Base-by-base conservation (phyloP, 805 yeast species). In the Groenewaldozyma salmanticensis region DNA sequence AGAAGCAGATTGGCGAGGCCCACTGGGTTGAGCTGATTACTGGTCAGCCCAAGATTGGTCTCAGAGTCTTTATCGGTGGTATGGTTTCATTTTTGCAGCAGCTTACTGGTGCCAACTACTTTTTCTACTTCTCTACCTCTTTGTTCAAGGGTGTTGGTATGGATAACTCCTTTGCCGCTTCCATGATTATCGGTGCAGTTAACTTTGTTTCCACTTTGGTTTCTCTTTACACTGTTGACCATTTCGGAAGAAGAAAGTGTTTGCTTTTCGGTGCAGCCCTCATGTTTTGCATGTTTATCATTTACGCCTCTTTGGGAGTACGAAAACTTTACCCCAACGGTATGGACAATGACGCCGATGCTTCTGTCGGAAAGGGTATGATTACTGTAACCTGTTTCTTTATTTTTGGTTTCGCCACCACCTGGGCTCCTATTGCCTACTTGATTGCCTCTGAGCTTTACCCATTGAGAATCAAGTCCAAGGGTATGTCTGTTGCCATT, bases 401-500 rank as follows among this genome's bases (percentile, higher is more conserved):
- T 61, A 66, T 74, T 33, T 60, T 66, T 54, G 62, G 63, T 50
- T 74, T 72, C 48, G 73, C 77, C 17, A 57, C 71, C 21, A 70
- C 77, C n/a, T 74, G 79, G 78, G 77, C 75, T 29, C 75, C 77
- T 47, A 66, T 77, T 52, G 77, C 84, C 1, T 79, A 81, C 81
- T 82, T 78, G 27, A 58, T 75, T 43, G 83, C 83, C 3, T 69
- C 84, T 3, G 84, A 78, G 54, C 70, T 74, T 13, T 79, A 72
- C 56, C 75, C 75, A 33, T 60, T 74, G 47, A 67, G 72, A 44
- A 67, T 79, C 38, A 71, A 82, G 61, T 70, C 81, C 9, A 63
- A 73, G 45, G 83, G 83, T 49, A 75, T 77, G 79, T 73, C 84
- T 17, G 68, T 75, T 41, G 60, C 60, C 22, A 52, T 47, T 21